Evolutionary conservation across 2,329 filamentous ascomycete genomes (phyloP), one percentile per base, ranked within the genome.

Genomic region (Ambrosiella xylebori): DNA sequence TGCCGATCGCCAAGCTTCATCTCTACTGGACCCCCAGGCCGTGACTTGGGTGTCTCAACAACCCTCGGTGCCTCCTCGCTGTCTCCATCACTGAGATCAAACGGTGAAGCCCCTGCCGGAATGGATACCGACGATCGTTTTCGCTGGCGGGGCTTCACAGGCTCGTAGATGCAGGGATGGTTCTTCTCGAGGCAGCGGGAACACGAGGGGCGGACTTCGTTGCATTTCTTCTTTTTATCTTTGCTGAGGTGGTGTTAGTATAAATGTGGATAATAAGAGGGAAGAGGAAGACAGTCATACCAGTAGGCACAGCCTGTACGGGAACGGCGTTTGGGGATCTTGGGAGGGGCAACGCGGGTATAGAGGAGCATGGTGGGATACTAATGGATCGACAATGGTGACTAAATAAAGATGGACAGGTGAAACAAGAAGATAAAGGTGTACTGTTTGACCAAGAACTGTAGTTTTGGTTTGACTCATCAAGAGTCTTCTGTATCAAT

Each of bases 281-380:
- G 19, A 36, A 36, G 13, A 15, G 7, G n/a, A 57, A n/a, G 8
- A n/a, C 9, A 1, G 9, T 54, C 57, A 56, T 59, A 58, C 57
- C 57, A 61, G 47, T 56, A 59, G 27, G 49, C 49, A 47, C 57
- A 58, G 9, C 59, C 57, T 58, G 49, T 74, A 69, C 78, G 72
- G n/a, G 79, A 81, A 58, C 79, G 73, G 64, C 71, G 74, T 68
- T 81, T 82, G 38, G 78, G 78, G 50, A 73, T 69, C 67, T 80
- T 81, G n/a, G 78, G 76, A 52, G 73, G 67, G 59, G 78, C 78
- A 54, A 76, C 68, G 66, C 72, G 74, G n/a, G 77, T 79, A 65
- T 80, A 82, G 50, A 82, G 67, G 63, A 82, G 68, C 79, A 81
- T 81, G 35, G 49, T 37, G 19, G 17, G 47, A 17, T 3, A 27